Evolutionary conservation across 1,284 basidiomycete species (phyloP), one percentile per base, ranked within the genome.

Genomic region (Ustilago curta): DNA sequence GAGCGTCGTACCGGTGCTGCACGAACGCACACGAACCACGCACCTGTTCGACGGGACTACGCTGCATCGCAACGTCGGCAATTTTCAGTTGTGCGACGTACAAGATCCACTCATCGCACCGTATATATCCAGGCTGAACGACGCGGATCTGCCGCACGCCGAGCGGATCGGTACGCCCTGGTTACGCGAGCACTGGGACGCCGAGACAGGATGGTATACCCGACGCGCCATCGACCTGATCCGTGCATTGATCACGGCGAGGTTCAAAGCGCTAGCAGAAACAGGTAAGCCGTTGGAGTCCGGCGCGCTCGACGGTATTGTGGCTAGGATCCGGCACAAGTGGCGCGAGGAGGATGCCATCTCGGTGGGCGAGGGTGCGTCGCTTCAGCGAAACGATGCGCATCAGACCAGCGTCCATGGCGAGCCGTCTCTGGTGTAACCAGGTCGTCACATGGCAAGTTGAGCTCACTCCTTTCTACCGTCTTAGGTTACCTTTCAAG

Each of bases 21-120:
- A 21, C 19, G 31, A 42, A 14, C 32, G 44, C 19, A 8, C 32
- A 8, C 48, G 8, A 6, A 89, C 87, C 68, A 91, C 91, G 1
- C 94, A 97, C 85, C 89, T 94, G 39, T 99, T 98, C 81, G 94
- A 99, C 83, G 97, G 96, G 0, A 84, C 89, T 66, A 89, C 89
- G 6, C 85, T 93, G 35, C 90, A 91, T 58, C 91, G 91, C 70
- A 91, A 94, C 84, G 91, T 92, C 0, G 93, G 93, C 7, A 92
- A 94, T 19, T 99, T 94, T 85, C 95, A 97, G 85, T 87, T 99
- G 7, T 93, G 92, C 84, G 96, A 99, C 84, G 92, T 99, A 67
- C 86, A 88, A 11, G 97, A 98, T 83, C 90, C 91, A 0, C 90
- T 94, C 16, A 74, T 79, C 32, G 49, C 43, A 29, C 70, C 77